A percentile compares a stretch with the other conserved stretches of the same genome.
These are phyloP conservation scores for Fereydounia khargensis DNA, from an alignment of 1,284 basidiomycete species.

Conservation along the genomic window DNA sequence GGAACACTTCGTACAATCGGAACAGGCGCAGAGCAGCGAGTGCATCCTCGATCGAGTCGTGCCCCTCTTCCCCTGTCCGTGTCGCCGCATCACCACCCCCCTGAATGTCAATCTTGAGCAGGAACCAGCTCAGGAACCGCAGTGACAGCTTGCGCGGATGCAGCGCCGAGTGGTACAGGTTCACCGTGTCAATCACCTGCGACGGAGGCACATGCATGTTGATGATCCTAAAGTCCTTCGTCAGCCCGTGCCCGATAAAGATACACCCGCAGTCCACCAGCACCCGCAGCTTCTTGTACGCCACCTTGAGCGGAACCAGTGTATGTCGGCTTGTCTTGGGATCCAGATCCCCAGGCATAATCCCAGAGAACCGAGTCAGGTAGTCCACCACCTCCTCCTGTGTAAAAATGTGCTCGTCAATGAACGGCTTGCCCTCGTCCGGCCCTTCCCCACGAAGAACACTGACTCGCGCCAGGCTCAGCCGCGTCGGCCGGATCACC, in stretches of 20 bases:
- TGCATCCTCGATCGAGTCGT: slow-evolving; percentile 92
- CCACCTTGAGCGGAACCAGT: slow-evolving; percentile 87
- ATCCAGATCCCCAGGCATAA: slow-evolving; percentile 78
- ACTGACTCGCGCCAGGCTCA: slow-evolving; percentile 90
- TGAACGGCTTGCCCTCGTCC: slow-evolving; percentile 81
- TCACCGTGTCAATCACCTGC: slow-evolving; percentile 95
- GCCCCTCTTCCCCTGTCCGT: slow-evolving; percentile 59
- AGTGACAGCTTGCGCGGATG: slow-evolving; percentile 84
- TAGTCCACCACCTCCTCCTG: slow-evolving; percentile 94
- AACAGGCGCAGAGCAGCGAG: slow-evolving; percentile 82
- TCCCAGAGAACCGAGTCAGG: slow-evolving; percentile 93
- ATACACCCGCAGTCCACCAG: slow-evolving; percentile 92
- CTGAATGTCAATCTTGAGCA: slow-evolving; percentile 87
- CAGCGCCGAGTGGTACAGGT: slow-evolving; percentile 79
- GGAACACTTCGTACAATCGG: slow-evolving; percentile 76
- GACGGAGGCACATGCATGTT: slow-evolving; percentile 93
- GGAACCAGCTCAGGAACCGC: slow-evolving; percentile 90
- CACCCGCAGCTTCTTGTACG: slow-evolving; percentile 94
- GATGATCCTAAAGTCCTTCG: slow-evolving; percentile 98
- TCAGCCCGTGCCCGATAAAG: slow-evolving; percentile 96
- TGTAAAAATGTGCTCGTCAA: slow-evolving; percentile 96
- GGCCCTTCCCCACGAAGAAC: slow-evolving; percentile 81
- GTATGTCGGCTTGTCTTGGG: slow-evolving; percentile 79
- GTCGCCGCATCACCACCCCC: slow-evolving; percentile 61
- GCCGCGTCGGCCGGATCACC: slow-evolving; percentile 82